Conservation (phyloP, 176 grass and related monocot species). For the Oryza nivara region DNA sequence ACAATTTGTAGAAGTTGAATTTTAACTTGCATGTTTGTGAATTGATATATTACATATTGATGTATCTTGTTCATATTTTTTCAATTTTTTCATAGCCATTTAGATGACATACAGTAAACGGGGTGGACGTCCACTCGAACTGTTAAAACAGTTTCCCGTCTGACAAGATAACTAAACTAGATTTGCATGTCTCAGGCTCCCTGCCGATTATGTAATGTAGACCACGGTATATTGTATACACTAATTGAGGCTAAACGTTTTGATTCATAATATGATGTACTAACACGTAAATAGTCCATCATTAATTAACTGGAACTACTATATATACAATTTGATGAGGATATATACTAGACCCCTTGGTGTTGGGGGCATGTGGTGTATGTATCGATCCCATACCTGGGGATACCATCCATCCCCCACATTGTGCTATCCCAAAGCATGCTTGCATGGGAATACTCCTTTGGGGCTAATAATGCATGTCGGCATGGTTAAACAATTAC, state of each 20-base stretch:
- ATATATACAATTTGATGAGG: not conserved
- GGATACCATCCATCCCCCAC: not conserved
- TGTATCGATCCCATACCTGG: constrained; percentile 10
- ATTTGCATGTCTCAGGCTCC: not conserved
- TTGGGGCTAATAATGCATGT: constrained; percentile 51
- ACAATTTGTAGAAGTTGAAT: no score
- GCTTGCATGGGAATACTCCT: constrained; percentile 37
- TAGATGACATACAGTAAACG: no score
- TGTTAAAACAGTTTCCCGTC: no score
- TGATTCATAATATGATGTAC: not conserved
- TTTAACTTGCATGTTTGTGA: no score
- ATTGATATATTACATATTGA: no score
- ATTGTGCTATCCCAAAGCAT: constrained; percentile 27
- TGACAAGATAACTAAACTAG: not conserved
- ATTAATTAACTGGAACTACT: not conserved
- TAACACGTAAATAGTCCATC: not conserved
- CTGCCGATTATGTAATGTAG: not conserved
- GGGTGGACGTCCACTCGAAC: no score
- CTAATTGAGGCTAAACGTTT: not conserved
- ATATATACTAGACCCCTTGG: constrained; percentile 10
- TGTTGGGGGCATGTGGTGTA: constrained; percentile 31
- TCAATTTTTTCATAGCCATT: no score
- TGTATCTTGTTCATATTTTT: no score
- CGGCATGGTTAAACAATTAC: constrained; percentile 48
- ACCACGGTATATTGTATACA: not conserved